phyloP scores from a whole-genome alignment of 495 filamentous ascomycete species.

The Diplogelasinospora grovesii region DNA sequence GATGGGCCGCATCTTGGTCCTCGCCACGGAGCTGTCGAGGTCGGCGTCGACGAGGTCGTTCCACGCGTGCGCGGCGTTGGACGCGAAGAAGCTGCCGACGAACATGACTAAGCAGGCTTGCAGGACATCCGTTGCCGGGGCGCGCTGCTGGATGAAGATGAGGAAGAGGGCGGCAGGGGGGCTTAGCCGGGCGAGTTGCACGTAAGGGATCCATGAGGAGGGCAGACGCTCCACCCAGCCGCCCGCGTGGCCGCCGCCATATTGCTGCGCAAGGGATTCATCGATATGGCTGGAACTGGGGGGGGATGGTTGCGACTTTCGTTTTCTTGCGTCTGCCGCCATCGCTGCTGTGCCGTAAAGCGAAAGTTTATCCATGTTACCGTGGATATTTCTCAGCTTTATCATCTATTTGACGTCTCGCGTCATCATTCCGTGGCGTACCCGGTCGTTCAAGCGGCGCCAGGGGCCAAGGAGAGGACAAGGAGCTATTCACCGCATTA shows the following conservation, averaged over 20 bases:
- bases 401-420: no score
- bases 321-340: no score
- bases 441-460: no score
- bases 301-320: no score
- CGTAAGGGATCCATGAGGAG: conserved; percentile 29
- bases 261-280: conserved; percentile 20
- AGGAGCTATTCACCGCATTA: no score
- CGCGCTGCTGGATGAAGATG: conserved; percentile 13
- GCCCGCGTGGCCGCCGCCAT: conserved; percentile 20
- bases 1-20: conserved; percentile 33
- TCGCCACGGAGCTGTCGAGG: conserved; percentile 28
- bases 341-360: no score
- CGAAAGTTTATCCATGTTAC: no score
- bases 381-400: no score
- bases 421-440: no score
- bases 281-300: no score
- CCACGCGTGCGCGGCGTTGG: conserved; percentile 35
- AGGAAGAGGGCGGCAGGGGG: conserved; percentile 23
- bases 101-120: conserved; percentile 20
- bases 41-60: conserved; percentile 39
- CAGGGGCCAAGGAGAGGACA: no score
- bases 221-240: conserved; percentile 24
- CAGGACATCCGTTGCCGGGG: no score
- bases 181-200: conserved; percentile 29
- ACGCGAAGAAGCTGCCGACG: conserved; percentile 35